These are phyloP conservation scores for Trametes cingulata DNA, from an alignment of 768 basidiomycete genomes.

Conservation along the genomic window DNA sequence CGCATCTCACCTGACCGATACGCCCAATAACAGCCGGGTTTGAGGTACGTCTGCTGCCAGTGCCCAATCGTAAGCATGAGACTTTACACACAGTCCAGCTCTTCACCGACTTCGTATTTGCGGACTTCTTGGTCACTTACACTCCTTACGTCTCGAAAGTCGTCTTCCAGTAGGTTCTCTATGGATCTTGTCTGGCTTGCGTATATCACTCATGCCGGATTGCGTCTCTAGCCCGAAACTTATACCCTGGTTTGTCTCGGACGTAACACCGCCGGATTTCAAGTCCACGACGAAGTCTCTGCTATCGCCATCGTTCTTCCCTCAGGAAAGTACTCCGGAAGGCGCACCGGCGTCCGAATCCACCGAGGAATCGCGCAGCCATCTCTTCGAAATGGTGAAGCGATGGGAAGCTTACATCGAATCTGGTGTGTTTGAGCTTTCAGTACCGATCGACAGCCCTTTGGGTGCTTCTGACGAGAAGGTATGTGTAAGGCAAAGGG, in stretches of 20 bases:
- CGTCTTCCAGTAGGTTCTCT: slow-evolving; percentile 78
- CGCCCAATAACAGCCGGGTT: slow-evolving; percentile 67
- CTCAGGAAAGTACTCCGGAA: slow-evolving; percentile 20
- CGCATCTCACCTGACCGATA: neutral
- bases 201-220: neutral
- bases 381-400: slow-evolving; percentile 58
- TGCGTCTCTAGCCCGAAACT: slow-evolving; percentile 70
- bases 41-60: slow-evolving; percentile 52
- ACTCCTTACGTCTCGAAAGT: slow-evolving; percentile 82
- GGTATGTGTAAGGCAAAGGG: neutral
- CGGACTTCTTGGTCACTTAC: slow-evolving; percentile 88
- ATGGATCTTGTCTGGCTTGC: neutral
- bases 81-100: slow-evolving; percentile 47
- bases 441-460: slow-evolving; percentile 59
- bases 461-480: slow-evolving; percentile 50
- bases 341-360: slow-evolving; percentile 27
- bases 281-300: slow-evolving; percentile 54
- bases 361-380: slow-evolving; percentile 34
- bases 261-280: slow-evolving; percentile 90
- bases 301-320: slow-evolving; percentile 65
- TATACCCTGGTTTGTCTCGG: slow-evolving; percentile 97
- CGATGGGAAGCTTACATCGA: slow-evolving; percentile 79
- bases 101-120: slow-evolving; percentile 91
- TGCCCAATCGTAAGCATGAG: neutral
- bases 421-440: slow-evolving; percentile 68